phyloP scores from a whole-genome alignment of 768 basidiomycete genomes.

The Pleurotus pulmonarius region DNA sequence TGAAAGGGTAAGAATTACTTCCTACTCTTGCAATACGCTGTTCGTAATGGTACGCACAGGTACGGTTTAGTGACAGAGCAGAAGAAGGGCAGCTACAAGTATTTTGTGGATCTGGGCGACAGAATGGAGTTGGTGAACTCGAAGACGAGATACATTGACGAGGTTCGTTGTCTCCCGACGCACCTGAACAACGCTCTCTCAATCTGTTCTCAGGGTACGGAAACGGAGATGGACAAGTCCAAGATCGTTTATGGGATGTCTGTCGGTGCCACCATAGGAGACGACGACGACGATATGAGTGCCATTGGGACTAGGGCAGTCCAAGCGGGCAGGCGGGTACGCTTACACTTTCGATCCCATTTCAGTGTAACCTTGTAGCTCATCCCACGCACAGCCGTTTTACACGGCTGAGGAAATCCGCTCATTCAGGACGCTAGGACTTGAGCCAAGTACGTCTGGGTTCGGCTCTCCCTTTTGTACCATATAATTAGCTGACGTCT shows the following conservation, averaged over 20 bases:
- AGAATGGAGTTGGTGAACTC: constrained; percentile 71
- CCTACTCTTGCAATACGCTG: background rate
- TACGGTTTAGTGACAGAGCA: constrained; percentile 89
- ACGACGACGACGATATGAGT: constrained; percentile 36
- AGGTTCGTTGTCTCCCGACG: constrained; percentile 37
- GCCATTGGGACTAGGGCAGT: constrained; percentile 38
- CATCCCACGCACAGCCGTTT: constrained; percentile 52
- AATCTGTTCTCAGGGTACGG: constrained; percentile 28
- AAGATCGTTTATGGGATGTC: constrained; percentile 44
- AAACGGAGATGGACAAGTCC: constrained; percentile 41
- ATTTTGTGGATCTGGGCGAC: constrained; percentile 78
- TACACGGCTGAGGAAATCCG: constrained; percentile 82
- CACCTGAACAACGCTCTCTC: no score
- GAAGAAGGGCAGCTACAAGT: constrained; percentile 76
- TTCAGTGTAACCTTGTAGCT: background rate
- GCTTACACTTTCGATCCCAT: constrained; percentile 10
- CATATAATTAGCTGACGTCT: background rate
- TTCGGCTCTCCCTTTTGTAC: background rate
- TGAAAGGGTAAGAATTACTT: constrained; percentile 64
- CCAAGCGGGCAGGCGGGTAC: constrained; percentile 49
- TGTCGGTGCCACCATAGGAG: constrained; percentile 27
- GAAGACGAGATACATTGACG: constrained; percentile 73
- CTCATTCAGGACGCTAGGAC: constrained; percentile 76
- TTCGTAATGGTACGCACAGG: constrained; percentile 32
- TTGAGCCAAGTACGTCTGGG: constrained; percentile 60